Evolutionary conservation across 352 stramenopile species (phyloP).

Genomic region (Vaucheria bursata): DNA sequence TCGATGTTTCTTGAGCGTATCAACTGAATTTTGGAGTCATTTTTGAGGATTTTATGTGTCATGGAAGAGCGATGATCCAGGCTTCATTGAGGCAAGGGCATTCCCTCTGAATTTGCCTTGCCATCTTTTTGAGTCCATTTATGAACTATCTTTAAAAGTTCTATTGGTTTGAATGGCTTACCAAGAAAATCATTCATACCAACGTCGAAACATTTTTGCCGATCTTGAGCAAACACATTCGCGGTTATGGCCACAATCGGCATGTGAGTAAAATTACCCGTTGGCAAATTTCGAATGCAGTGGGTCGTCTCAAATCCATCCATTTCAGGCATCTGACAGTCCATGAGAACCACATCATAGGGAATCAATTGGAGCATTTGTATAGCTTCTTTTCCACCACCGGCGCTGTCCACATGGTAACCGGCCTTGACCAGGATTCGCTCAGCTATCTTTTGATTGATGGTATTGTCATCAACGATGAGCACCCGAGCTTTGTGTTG

Average conservation of each 20-base stretch:
- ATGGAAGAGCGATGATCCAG: too few relatives aligned
- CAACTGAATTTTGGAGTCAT: too few relatives aligned
- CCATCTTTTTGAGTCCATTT: too few relatives aligned
- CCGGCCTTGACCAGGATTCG: neutral
- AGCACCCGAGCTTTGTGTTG: neutral
- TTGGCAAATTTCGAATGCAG: neutral
- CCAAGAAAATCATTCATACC: neutral
- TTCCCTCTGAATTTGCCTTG: too few relatives aligned
- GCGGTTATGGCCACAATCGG: neutral
- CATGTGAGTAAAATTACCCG: too few relatives aligned
- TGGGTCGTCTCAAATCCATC: neutral
- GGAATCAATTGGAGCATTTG: neutral
- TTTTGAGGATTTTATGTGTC: too few relatives aligned
- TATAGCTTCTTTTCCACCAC: neutral
- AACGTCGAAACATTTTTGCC: neutral
- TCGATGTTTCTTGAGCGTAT: too few relatives aligned
- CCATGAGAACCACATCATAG: conserved; percentile 10
- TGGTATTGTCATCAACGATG: neutral
- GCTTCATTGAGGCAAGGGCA: too few relatives aligned
- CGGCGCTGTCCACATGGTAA: neutral
- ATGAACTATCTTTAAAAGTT: too few relatives aligned
- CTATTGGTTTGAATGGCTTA: neutral
- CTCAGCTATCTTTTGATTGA: neutral
- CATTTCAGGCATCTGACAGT: neutral
- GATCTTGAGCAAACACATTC: neutral